Base-by-base conservation (phyloP, 1,284 basidiomycete species). In the Moesziomyces antarcticus region DNA sequence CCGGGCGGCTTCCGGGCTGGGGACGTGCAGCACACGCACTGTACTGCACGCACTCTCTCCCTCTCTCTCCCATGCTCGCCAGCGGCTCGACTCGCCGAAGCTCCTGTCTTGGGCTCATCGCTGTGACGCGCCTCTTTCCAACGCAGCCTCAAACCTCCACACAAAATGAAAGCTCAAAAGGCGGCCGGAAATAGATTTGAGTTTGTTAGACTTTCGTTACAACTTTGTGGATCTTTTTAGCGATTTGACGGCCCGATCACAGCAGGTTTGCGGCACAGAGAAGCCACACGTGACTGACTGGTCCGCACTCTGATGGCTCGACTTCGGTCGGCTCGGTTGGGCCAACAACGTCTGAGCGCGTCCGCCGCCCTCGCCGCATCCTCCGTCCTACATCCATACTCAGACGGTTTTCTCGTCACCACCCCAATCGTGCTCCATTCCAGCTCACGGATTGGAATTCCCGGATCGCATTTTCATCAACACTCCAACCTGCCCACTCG, bases 221-320 rank as follows among this genome's bases (percentile, higher is more conserved):
- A 30, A 30, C 30, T 8, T 30, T 30, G 2, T 11, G 16, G 7
- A 41, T 7, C 6, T 50, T n/a, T 11, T 6, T 10, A n/a, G n/a
- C n/a, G n/a, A n/a, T n/a, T n/a, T n/a, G n/a, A 27, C 21, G 20
- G 7, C 24, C 16, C 20, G 14, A 44, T 13, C 47, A 47, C 41
- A 50, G 35, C 48, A 50, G 37, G 16, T n/a, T 43, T 21, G 47
- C 47, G 5, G 43, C 14, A 20, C n/a, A 35, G 16, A 9, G 8
- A 30, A 11, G 22, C 44, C 1, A 37, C 58, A 60, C 58, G 50
- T 54, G 24, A 25, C 24, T 54, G 58, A 60, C 57, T 53, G 30
- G 45, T 35, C 22, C 14, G n/a, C 22, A 50, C 20, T 33, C 35
- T 9, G 30, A 30, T 30, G 30, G 30, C 30, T 30, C 30, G n/a